A percentile compares a stretch with the other conserved stretches of the same genome.
These are phyloP conservation scores for Candida bentonensis DNA, from an alignment of 805 yeast genomes.

Conservation along the genomic window DNA sequence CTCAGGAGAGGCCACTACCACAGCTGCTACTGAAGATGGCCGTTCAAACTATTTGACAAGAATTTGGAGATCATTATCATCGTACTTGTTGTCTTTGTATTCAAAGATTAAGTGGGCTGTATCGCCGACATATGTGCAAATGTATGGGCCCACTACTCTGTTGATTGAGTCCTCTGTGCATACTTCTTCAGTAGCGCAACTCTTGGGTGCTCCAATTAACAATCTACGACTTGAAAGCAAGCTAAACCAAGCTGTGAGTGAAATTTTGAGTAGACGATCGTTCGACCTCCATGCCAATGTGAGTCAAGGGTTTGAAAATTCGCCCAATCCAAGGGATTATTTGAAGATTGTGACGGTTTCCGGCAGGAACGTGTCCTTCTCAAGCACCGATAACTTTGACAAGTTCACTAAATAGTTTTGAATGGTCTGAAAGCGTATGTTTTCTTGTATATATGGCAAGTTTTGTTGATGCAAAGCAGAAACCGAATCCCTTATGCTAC, in stretches of 20 bases:
- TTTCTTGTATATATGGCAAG: too few relatives aligned
- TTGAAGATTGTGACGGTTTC: neutral
- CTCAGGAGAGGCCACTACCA: neutral
- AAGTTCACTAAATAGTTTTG: neutral
- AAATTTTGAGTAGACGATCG: neutral
- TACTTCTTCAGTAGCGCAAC: neutral
- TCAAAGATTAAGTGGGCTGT: neutral
- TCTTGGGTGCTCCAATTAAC: neutral
- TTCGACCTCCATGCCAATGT: neutral
- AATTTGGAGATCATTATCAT: neutral
- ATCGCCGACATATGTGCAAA: neutral
- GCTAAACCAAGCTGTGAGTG: neutral
- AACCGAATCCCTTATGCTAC: too few relatives aligned
- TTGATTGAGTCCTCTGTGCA: neutral
- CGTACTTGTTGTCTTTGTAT: neutral
- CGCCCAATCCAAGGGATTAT: neutral
- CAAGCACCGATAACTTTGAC: neutral
- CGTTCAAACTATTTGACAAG: neutral
- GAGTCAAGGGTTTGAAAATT: neutral
- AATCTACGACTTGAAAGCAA: neutral
- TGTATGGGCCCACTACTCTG: constrained; percentile 1
- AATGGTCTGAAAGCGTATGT: too few relatives aligned
- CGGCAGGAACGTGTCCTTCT: neutral
- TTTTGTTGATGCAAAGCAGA: too few relatives aligned
- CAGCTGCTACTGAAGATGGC: neutral